These are phyloP conservation scores for Madurella mycetomatis DNA, from an alignment of 2,329 filamentous ascomycete species.

Conservation along the genomic window DNA sequence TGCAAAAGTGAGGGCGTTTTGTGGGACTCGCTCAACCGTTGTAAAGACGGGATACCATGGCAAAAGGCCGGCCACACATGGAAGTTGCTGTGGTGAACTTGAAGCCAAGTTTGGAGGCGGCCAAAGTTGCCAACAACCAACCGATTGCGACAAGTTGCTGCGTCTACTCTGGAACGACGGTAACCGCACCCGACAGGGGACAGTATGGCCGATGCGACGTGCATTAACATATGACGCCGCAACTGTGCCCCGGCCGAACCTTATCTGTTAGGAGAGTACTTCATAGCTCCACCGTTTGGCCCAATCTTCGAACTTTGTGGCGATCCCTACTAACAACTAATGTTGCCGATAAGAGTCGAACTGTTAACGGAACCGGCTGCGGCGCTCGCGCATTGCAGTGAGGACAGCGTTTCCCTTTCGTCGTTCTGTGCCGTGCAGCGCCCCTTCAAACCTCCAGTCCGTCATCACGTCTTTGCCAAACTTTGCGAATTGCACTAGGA, in stretches of 20 bases:
- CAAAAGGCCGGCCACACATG: background rate
- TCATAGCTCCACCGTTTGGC: too few species aligned
- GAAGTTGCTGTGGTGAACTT: background rate
- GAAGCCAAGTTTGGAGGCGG: background rate
- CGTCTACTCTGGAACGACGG: background rate
- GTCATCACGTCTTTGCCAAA: constrained; percentile 13
- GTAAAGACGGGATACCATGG: background rate
- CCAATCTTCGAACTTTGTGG: too few species aligned
- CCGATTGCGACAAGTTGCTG: background rate
- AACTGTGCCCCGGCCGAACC: background rate
- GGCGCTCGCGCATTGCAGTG: constrained; percentile 10
- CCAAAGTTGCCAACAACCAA: background rate
- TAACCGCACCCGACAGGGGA: constrained; percentile 3
- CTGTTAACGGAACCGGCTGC: constrained; percentile 5
- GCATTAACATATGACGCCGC: constrained; percentile 6
- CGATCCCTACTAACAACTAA: background rate
- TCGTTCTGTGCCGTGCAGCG: constrained; percentile 14
- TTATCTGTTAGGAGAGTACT: constrained; percentile 2
- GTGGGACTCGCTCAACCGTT: background rate
- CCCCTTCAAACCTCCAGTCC: constrained; percentile 9
- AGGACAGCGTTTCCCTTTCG: constrained; percentile 27
- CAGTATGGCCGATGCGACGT: background rate
- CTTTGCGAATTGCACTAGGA: constrained; percentile 2
- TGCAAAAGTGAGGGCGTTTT: too few species aligned
- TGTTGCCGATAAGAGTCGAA: constrained; percentile 8